Conservation (phyloP, 768 basidiomycete genomes). For the Hysterangium stoloniferum region DNA sequence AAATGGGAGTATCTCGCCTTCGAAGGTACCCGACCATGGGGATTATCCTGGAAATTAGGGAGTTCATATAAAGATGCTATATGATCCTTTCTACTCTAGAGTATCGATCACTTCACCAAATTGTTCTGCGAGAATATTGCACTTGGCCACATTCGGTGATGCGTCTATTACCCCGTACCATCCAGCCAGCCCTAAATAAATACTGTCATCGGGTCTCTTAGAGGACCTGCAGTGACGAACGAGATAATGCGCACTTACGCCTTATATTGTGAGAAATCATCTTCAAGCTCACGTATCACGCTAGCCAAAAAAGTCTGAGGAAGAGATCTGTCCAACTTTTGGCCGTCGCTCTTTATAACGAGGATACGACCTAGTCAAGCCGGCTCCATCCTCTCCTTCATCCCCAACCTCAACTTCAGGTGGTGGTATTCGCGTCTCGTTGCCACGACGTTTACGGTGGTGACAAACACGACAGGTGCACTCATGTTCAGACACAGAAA, state of each 20-base stretch:
- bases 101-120: slow-evolving; percentile 87
- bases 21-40: too few species aligned
- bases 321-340: slow-evolving; percentile 39
- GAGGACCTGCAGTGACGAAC: too few species aligned
- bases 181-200: slow-evolving; percentile 86
- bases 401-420: slow-evolving; percentile 40
- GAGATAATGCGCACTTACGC: slow-evolving; percentile 44
- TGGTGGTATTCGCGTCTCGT: slow-evolving; percentile 21
- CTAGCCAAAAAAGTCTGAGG: slow-evolving; percentile 83
- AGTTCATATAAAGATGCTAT: slow-evolving; percentile 85
- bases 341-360: not conserved
- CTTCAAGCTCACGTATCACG: slow-evolving; percentile 84
- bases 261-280: slow-evolving; percentile 93
- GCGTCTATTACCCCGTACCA: slow-evolving; percentile 90
- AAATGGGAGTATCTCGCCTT: too few species aligned
- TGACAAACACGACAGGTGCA: slow-evolving; percentile 63
- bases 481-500: slow-evolving; percentile 66
- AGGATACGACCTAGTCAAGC: slow-evolving; percentile 1
- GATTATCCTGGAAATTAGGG: slow-evolving; percentile 65
- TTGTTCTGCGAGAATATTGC: slow-evolving; percentile 83
- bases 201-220: too few species aligned
- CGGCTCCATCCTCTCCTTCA: slow-evolving; percentile 31
- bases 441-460: slow-evolving; percentile 25
- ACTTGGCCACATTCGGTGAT: slow-evolving; percentile 67
- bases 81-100: slow-evolving; percentile 93